These are phyloP conservation scores for Globisporangium paroecandrum DNA, from an alignment of 352 stramenopile genomes.

Conservation along the genomic window DNA sequence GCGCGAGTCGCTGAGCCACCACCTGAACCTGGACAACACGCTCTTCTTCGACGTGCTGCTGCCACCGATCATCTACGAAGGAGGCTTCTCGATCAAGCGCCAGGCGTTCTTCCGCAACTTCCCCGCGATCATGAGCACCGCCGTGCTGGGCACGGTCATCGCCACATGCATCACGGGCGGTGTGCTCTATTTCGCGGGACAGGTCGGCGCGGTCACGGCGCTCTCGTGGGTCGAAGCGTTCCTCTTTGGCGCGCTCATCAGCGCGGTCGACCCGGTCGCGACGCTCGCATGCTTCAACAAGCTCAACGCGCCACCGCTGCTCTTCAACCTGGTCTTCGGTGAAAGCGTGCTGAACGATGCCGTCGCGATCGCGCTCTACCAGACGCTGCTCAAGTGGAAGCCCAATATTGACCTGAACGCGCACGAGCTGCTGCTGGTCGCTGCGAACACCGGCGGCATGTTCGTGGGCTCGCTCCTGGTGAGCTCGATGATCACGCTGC, in stretches of 20 bases:
- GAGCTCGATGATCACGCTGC: slow-evolving; percentile 64
- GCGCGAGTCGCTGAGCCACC: slow-evolving; percentile 59
- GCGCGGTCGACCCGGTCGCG: slow-evolving; percentile 91
- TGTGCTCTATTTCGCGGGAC: slow-evolving; percentile 61
- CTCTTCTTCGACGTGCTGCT: slow-evolving; percentile 87
- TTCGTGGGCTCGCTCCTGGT: slow-evolving; percentile 76
- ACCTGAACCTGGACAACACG: slow-evolving; percentile 85
- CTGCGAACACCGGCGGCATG: slow-evolving; percentile 68
- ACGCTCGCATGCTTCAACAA: slow-evolving; percentile 93
- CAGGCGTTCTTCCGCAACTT: slow-evolving; percentile 86
- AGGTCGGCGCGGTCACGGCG: slow-evolving; percentile 57
- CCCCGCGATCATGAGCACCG: slow-evolving; percentile 82
- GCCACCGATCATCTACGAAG: slow-evolving; percentile 86
- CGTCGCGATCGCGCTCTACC: slow-evolving; percentile 91
- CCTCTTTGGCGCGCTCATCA: slow-evolving; percentile 91
- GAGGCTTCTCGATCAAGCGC: slow-evolving; percentile 83
- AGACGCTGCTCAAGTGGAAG: slow-evolving; percentile 89
- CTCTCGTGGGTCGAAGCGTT: slow-evolving; percentile 90
- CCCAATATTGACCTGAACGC: slow-evolving; percentile 62
- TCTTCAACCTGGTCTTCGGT: slow-evolving; percentile 96
- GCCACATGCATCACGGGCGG: slow-evolving; percentile 74
- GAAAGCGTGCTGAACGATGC: slow-evolving; percentile 95
- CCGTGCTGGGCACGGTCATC: slow-evolving; percentile 74
- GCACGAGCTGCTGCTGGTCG: slow-evolving; percentile 60
- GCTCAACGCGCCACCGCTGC: slow-evolving; percentile 73